Evolutionary conservation across 805 yeast genomes (phyloP), one percentile per base, ranked within the genome.

Genomic region (Suhomyces sp.): DNA sequence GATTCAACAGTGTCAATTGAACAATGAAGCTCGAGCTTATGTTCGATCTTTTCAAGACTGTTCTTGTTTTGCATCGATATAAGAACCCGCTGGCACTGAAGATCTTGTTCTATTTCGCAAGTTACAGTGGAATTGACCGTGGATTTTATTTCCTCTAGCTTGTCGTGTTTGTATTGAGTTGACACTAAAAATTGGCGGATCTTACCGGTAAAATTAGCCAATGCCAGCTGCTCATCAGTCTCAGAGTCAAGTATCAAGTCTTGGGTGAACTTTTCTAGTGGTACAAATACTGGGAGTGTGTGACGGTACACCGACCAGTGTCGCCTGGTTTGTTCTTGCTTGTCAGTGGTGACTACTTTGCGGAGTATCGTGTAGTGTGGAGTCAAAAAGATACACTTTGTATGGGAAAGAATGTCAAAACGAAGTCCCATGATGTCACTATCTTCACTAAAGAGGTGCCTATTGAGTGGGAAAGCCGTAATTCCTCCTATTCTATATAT

Each of bases 321-420:
- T 13, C 37, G 44, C 2, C 17, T 43, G 3, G 35, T 10, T 19
- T 47, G 48, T 7, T 41, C 45, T 6, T 24, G 49, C 44, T 58
- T 60, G 40, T 29, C 27, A 13, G 15, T 17, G 12, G 44, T 15
- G 19, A 39, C 10, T 8, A 48, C 37, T 22, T 54, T 53, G 33
- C 51, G 50, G n/a, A 81, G 63, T 2, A 81, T 80, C 13, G 77
- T 69, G 59, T 81, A 81, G 57, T 80, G 83, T 2, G 84, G 81
- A 1, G 63, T 58, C 3, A 61, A 41, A 57, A 64, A 81, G 31
- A 15, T 43, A 20, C 33, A 15, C 35, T 64, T 63, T 2, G 51
- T 31, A 13, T 57, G 54, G 2, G 68, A 61, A 55, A 68, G 73
- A 2, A 72, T 57, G 53, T 81, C 86, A 57, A 80, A 80, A n/a